Percentiles rank a stretch among this genome's conserved stretches.
phyloP scores from a whole-genome alignment of 768 basidiomycete species.

The Mycena epipterygia region DNA sequence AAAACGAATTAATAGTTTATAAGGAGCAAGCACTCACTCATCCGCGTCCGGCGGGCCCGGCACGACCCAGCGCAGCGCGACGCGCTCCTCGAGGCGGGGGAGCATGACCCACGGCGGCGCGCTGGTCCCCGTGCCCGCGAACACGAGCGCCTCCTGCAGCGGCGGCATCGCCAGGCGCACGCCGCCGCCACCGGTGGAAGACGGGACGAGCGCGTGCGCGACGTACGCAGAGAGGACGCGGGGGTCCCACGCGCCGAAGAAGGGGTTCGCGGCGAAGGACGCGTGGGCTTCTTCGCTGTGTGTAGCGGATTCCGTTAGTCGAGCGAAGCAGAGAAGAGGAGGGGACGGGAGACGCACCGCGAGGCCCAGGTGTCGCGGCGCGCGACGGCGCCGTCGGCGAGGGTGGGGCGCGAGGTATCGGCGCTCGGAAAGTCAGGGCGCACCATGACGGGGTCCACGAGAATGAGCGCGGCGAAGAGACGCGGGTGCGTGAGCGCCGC shows the following conservation, averaged over 20 bases:
- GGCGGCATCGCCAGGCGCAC: slow-evolving; percentile 76
- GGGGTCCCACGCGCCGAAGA: slow-evolving; percentile 82
- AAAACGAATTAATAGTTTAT: too few relatives aligned
- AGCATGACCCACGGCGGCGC: slow-evolving; percentile 60
- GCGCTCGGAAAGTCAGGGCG: slow-evolving; percentile 44
- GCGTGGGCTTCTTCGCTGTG: slow-evolving; percentile 71
- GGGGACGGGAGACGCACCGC: slow-evolving; percentile 51
- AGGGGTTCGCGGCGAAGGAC: slow-evolving; percentile 65
- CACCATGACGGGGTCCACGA: slow-evolving; percentile 84
- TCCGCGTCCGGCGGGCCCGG: slow-evolving; percentile 56
- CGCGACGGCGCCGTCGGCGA: slow-evolving; percentile 62
- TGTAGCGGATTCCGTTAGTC: neutral
- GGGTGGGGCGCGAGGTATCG: slow-evolving; percentile 33
- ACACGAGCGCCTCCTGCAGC: slow-evolving; percentile 74
- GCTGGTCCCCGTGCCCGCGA: slow-evolving; percentile 60
- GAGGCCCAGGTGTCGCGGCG: slow-evolving; percentile 77
- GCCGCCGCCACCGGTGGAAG: slow-evolving; percentile 50
- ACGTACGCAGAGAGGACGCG: slow-evolving; percentile 72
- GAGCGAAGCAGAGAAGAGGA: neutral
- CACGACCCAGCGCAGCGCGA: slow-evolving; percentile 69
- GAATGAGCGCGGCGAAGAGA: slow-evolving; percentile 78
- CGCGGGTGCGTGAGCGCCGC: slow-evolving; percentile 74
- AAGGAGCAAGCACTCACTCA: slow-evolving; percentile 47
- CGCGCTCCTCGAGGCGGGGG: slow-evolving; percentile 60
- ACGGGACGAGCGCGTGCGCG: slow-evolving; percentile 64